Evolutionary conservation across 495 filamentous ascomycete species (phyloP), one percentile per base, ranked within the genome.

Genomic region (Tuber brumale): DNA sequence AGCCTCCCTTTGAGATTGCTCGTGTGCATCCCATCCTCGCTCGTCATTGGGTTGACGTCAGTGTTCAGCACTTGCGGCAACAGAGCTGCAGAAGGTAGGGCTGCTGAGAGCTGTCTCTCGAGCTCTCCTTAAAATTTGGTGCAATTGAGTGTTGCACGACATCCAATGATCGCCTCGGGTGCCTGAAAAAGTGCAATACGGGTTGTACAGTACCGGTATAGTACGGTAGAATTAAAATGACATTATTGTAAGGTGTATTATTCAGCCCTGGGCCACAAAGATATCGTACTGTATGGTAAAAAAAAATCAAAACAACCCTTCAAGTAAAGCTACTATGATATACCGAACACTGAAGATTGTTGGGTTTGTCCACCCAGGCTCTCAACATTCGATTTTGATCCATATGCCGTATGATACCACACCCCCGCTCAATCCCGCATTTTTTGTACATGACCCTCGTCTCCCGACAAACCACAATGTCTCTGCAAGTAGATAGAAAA

Each of bases 11-110:
- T 10, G 27, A 66, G 57, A 66, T 66, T 57, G 1, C 51, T 57
- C 51, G 23, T 23, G 2, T 57, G 12, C 1, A 66, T 39, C 37
- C 37, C 37, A 18, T 35, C 57, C 57, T 66, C 57, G 57, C 27
- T 31, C 57, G 10, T 66, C 27, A 66, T 66, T 66, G 57, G 57
- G 27, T 66, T 66, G 57, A 66, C 57, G 57, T 66, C 31, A 66
- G 57, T 35, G n/a, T 14, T 31, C 16, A 66, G 57, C 57, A 35
- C 57, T 35, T 66, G 14, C 57, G 57, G 27, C 27, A 31, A 27
- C 27, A 31, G 57, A 12, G n/a, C n/a, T 61, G 57, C 57, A 35
- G 57, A 66, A 18, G 27, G 27, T 16, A 48, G 57, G n/a, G 57
- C 57, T 61, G 57, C 51, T 16, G 10, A 31, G n/a, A 61, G n/a